Percentiles rank a stretch among this genome's conserved stretches.
These are phyloP conservation scores for Crotalaria pallida DNA, from an alignment of 306 rosid genomes.

Conservation along the genomic window DNA sequence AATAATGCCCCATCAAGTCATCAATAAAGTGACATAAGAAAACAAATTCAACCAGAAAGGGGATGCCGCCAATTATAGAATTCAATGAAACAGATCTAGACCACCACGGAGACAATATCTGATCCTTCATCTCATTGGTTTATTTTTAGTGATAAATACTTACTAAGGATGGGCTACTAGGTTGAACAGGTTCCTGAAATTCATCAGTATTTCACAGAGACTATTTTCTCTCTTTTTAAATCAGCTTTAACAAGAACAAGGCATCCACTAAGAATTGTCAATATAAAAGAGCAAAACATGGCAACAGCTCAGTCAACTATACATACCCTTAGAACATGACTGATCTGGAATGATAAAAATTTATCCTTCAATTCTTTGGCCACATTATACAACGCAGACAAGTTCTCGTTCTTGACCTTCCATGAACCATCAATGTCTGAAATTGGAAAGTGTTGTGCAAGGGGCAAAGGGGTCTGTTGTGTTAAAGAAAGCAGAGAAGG, in stretches of 20 bases:
- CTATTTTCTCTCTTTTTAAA: not conserved
- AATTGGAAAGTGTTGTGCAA: too few species aligned
- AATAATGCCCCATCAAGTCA: constrained; percentile 11
- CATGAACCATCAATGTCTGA: constrained; percentile 84
- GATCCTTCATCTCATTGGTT: not conserved
- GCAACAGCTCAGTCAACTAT: constrained; percentile 18
- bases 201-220: not conserved
- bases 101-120: not conserved
- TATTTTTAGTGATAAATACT: not conserved
- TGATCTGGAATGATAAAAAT: constrained; percentile 68
- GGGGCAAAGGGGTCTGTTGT: too few species aligned
- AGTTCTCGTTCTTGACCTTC: constrained; percentile 64
- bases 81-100: not conserved
- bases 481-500: too few species aligned
- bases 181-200: not conserved
- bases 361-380: constrained; percentile 65
- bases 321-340: constrained; percentile 86
- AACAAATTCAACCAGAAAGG: not conserved
- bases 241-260: not conserved
- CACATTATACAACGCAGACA: constrained; percentile 52
- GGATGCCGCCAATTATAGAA: not conserved
- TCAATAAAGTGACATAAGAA: not conserved
- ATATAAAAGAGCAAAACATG: not conserved
- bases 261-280: not conserved
- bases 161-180: not conserved